Evolutionary conservation across 805 yeast species (phyloP), one percentile per base, ranked within the genome.

Genomic region (Candida coquimbonensis): DNA sequence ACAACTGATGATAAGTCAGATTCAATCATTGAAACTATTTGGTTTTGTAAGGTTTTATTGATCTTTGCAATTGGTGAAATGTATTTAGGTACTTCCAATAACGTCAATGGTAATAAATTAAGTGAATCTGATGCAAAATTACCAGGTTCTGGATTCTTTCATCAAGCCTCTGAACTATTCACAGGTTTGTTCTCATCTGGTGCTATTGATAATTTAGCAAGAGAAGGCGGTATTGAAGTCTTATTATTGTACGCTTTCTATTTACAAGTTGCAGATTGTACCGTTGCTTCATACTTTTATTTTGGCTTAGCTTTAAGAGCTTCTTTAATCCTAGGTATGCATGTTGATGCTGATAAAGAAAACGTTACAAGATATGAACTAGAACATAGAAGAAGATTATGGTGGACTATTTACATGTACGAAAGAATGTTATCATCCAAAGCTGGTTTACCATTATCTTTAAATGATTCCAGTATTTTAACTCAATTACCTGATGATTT

Each of bases 321-420:
- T 0, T 80, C 88, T 8, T 66, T 85, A 45, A 78, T 84, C 40
- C 62, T 84, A 25, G 95, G 95, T 3, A 75, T 83, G 80, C 95
- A 85, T 61, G 93, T 85, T 3, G 93, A 85, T 64, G 81, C 87
- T 8, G 90, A 83, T 49, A 78, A 79, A 53, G 87, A 80, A 50
- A 78, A 72, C 33, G 68, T 85, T 17, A 71, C 80, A 32, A 72
- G 79, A 51, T 75, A 77, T 53, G 91, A 83, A 68, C 80, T 84
- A 53, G 96, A 90, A 53, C 89, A 86, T 62, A 73, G 96, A 43
- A 75, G 95, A 58, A 75, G 90, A 47, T 64, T 87, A 33, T 89
- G 91, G 69, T 89, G 96, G 96, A 82, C 89, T 37, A 80, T 83
- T 31, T 88, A 87, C 64, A 78, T 82, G 63, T 77, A 87, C 54